Base-by-base conservation (phyloP, 1,284 basidiomycete species). In the Moesziomyces sp. region DNA sequence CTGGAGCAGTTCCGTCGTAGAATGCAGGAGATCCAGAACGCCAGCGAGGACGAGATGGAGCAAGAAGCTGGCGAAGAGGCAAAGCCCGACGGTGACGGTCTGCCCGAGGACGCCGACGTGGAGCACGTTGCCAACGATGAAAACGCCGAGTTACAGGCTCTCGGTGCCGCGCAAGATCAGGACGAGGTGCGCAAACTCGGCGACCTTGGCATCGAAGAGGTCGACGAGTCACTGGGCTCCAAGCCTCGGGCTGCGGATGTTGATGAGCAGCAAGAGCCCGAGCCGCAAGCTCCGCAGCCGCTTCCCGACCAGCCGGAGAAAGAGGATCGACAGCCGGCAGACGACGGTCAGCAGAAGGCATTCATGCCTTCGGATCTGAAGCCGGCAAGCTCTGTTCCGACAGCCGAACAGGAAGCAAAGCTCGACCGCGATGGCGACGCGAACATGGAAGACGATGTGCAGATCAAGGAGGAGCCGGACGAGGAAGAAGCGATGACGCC, bases 71-170 rank as follows among this genome's bases (percentile, higher is more conserved):
- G 80, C 8, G 79, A 85, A 3, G 79, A 85, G n/a, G 72, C 82
- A 2, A 81, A 85, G 18, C 86, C 87, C 46, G 85, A 88, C 3
- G 86, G 88, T 1, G 90, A 91, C 47, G 80, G 77, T 11, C 49
- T 80, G 50, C 74, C 79, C 9, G 71, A 84, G 19, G 76, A 79
- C 4, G 74, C 76, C 40, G 87, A 88, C 52, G 87, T 97, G 21
- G 93, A 97, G 83, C 95, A 97, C 84, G 86, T 93, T n/a, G 89
- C 88, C 21, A 89, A 92, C 9, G 87, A 87, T 49, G 86, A 86
- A 14, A 90, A 90, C 59, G 87, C 91, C 49, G 90, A 92, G 53
- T 91, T 92, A 88, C 94, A 98, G 84, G 94, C 94, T 0, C 88
- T 98, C 13, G 96, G 94, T 6, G 90, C 92, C 1, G 92, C 94